These are phyloP conservation scores for Plasmodium gonderi DNA, from an alignment of 169 alveolate species.

Conservation along the genomic window DNA sequence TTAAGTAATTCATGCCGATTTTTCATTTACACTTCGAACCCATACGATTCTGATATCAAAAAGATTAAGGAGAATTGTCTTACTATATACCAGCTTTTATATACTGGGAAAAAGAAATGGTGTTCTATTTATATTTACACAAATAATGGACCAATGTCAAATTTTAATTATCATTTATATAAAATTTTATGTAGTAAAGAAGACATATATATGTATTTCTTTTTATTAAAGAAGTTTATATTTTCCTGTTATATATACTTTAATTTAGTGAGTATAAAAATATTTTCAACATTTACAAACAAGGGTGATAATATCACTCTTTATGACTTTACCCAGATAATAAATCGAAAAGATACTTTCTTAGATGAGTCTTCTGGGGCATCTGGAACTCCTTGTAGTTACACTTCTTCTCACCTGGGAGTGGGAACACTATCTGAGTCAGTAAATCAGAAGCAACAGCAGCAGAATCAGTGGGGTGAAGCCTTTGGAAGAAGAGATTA, in stretches of 20 bases:
- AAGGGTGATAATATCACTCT: neutral
- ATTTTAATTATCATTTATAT: conserved; percentile 65
- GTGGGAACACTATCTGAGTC: neutral
- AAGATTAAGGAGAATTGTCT: conserved; percentile 61
- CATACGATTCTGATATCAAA: conserved; percentile 19
- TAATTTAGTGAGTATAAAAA: conserved; percentile 47
- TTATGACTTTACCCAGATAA: conserved; percentile 2
- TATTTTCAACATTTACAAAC: conserved; percentile 12
- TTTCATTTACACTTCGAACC: conserved; percentile 41
- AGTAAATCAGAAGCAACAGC: neutral
- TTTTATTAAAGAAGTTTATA: conserved; percentile 47
- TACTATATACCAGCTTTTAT: conserved; percentile 43
- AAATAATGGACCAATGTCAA: conserved; percentile 59
- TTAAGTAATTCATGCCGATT: conserved; percentile 26
- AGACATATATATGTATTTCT: conserved; percentile 56
- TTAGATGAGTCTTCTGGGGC: neutral
- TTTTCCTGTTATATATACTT: conserved; percentile 57
- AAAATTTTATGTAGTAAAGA: conserved; percentile 51
- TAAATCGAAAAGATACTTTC: neutral
- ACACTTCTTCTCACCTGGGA: neutral
- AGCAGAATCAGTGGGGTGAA: neutral
- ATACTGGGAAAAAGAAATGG: conserved; percentile 33
- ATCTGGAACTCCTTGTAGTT: neutral
- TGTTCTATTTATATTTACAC: conserved; percentile 51
- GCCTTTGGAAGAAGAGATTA: too few species aligned